phyloP scores from a whole-genome alignment of 345 rosid genomes.

The Brassica juncea region DNA sequence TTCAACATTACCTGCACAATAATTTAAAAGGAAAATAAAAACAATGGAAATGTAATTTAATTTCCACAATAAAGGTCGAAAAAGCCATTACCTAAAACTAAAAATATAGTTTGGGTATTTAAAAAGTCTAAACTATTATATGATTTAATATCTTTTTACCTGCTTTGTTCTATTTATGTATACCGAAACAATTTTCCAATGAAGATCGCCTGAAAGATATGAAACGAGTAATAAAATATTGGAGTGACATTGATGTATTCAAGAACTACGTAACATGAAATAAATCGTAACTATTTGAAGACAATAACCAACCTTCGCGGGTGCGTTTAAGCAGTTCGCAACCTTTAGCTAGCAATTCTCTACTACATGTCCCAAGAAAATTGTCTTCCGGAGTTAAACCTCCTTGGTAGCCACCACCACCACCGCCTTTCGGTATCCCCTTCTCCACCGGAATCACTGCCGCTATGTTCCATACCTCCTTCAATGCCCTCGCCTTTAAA shows the following conservation, averaged over 20 bases:
- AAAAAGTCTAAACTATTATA: neutral
- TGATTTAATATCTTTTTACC: constrained; percentile 44
- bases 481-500: constrained; percentile 82
- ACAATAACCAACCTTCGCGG: constrained; percentile 65
- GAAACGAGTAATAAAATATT: neutral
- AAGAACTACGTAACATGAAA: constrained; percentile 9
- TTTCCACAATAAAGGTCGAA: constrained; percentile 2
- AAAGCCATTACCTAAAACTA: neutral
- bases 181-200: constrained; percentile 91
- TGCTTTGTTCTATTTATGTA: constrained; percentile 79
- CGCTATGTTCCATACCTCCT: constrained; percentile 96
- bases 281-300: neutral
- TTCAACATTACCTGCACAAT: constrained; percentile 68
- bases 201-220: constrained; percentile 77
- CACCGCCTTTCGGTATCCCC: constrained; percentile 49
- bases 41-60: neutral
- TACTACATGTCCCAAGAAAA: constrained; percentile 75
- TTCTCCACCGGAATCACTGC: constrained; percentile 90
- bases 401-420: constrained; percentile 56
- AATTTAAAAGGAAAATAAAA: neutral
- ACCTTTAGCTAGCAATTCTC: constrained; percentile 91
- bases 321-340: constrained; percentile 95
- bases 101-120: neutral
- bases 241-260: neutral
- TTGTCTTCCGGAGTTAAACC: constrained; percentile 74